Percentiles rank a stretch among this genome's conserved stretches.
Conservation (phyloP, 345 rosid species). For the Arabis hirsuta region DNA sequence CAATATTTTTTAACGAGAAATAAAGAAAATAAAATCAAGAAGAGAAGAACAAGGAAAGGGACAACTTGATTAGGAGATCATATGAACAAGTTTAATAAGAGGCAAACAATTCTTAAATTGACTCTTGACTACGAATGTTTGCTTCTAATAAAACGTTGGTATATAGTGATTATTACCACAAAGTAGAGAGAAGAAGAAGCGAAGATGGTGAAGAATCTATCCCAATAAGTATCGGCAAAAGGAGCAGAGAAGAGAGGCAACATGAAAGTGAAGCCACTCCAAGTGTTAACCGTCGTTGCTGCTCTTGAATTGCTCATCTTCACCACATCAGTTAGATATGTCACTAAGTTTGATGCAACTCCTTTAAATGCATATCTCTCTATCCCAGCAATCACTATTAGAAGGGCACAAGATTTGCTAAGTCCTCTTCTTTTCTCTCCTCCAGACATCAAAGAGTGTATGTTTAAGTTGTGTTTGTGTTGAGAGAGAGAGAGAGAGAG, state of each 20-base stretch:
- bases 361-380: constrained; percentile 99
- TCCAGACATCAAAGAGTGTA: constrained; percentile 46
- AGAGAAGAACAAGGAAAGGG: constrained; percentile 15
- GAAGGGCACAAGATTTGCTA: constrained; percentile 70
- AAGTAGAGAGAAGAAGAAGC: constrained; percentile 79
- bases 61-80: neutral
- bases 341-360: constrained; percentile 89
- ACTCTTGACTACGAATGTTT: neutral
- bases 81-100: neutral
- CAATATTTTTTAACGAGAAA: neutral
- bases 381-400: constrained; percentile 83
- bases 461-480: constrained; percentile 16
- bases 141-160: neutral
- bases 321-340: constrained; percentile 80
- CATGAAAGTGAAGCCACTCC: constrained; percentile 91
- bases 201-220: constrained; percentile 70
- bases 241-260: constrained; percentile 85
- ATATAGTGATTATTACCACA: constrained; percentile 51
- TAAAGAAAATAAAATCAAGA: neutral
- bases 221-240: constrained; percentile 80
- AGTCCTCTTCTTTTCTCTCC: constrained; percentile 50
- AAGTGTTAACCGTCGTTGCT: constrained; percentile 84
- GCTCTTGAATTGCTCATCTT: constrained; percentile 87
- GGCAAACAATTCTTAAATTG: constrained; percentile 4
- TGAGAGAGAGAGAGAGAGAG: constrained; percentile 19